Base-by-base conservation (phyloP, 345 rosid genomes). In the Jatropha curcas region DNA sequence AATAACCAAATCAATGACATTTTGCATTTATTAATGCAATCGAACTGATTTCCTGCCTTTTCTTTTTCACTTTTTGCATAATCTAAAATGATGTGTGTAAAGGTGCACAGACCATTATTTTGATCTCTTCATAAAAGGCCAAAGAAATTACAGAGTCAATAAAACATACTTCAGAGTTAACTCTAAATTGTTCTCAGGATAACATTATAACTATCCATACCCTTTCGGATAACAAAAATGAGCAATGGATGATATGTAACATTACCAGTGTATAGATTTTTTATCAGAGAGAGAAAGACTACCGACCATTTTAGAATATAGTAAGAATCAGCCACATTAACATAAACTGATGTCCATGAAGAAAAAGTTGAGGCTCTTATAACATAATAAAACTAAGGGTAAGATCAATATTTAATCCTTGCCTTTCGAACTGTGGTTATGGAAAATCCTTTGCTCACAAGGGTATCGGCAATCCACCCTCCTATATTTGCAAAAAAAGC, bases 391-490 rank as follows among this genome's bases (percentile, higher is more conserved):
- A n/a, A 25, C 12, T 37, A 55, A 50, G 57, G 39, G 20, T 20
- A 27, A 24, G 51, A 53, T 35, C n/a, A 64, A 33, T 33, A 33
- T 61, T 60, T 70, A 28, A 43, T 70, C 33, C 91, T 89, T 90
- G 81, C 98, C 98, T 94, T 94, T 27, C 98, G 85, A 83, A 94
- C 98, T 67, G 88, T 34, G 31, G 98, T 94, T 77, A 94, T 88
- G 68, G 98, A 94, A 79, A 94, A 60, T 62, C 98, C 98, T 82
- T 73, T 87, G 89, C 97, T 89, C 67, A 94, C 96, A 13, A 94
- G 95, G 67, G 97, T 90, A 83, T 94, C 98, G 7, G 98, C 98
- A 55, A 94, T 94, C 98, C 98, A 94, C 51, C 98, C 98, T 80
- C 98, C 98, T 70, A 92, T 37, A 80, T 94, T 92, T 57, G 98